These are phyloP conservation scores for Purpureocillium lavendulum DNA, from an alignment of 2,329 filamentous ascomycete species.

Conservation along the genomic window DNA sequence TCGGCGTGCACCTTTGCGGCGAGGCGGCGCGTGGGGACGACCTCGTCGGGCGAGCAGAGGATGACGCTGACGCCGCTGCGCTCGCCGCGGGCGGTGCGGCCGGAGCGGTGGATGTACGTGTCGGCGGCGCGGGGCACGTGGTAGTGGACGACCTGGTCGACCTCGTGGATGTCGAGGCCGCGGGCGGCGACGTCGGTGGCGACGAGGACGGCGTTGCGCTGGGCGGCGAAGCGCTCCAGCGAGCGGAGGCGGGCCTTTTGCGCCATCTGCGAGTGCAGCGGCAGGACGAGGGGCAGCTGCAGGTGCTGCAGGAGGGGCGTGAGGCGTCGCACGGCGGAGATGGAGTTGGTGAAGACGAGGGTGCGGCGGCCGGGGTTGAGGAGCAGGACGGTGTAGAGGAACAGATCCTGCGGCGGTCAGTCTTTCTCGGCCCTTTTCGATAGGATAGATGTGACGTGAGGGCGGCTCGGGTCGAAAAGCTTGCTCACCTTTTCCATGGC, in stretches of 20 bases:
- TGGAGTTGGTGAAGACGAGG: constrained; percentile 92
- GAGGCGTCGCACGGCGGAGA: constrained; percentile 81
- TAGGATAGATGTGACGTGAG: neutral
- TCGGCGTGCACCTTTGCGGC: constrained; percentile 79
- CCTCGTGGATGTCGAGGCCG: constrained; percentile 84
- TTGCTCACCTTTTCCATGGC: constrained; percentile 88
- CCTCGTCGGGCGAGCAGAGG: constrained; percentile 86
- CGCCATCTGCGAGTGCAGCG: constrained; percentile 87
- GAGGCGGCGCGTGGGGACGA: constrained; percentile 72
- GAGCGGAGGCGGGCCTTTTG: constrained; percentile 94
- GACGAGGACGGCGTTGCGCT: constrained; percentile 63
- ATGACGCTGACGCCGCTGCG: constrained; percentile 74
- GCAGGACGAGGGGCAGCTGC: constrained; percentile 58
- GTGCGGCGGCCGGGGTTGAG: constrained; percentile 75
- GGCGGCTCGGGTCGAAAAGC: no score
- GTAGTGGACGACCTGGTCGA: constrained; percentile 90
- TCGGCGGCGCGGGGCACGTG: constrained; percentile 88
- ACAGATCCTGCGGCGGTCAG: constrained; percentile 59
- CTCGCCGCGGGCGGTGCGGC: constrained; percentile 81
- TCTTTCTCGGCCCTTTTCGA: neutral
- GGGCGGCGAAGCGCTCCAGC: constrained; percentile 75
- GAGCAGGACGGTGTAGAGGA: constrained; percentile 79
- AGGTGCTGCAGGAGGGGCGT: constrained; percentile 79
- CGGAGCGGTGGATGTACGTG: constrained; percentile 90
- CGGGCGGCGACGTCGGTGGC: constrained; percentile 91